Evolutionary conservation across 169 alveolate genomes (phyloP), one percentile per base, ranked within the genome.

Genomic region (Eimeria maxima): DNA sequence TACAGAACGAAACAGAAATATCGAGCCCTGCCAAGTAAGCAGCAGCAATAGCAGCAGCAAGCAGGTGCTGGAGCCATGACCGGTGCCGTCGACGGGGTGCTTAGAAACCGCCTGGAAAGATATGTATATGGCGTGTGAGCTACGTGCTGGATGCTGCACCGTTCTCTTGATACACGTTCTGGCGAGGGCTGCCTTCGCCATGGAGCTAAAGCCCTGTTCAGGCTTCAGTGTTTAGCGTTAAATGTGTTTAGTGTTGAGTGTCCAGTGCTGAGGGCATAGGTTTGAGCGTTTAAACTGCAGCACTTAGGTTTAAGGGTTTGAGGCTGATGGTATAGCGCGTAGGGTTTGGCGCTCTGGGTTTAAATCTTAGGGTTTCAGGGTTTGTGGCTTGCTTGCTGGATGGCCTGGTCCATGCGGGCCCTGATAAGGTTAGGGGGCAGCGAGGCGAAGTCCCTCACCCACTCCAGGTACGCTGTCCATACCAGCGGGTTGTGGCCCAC

Each of bases 401-500:
- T 33, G 11, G 96, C 96, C 55, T 45, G 80, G 78, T 93, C 96
- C 87, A 93, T 93, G 7, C 57, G 84, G 47, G 90, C 93, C 18
- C 96, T 29, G 14, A 88, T 67, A 6, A 88, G 86, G 6, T 93
- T 86, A 50, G 73, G 73, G 14, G 96, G 89, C 57, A 93, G 60
- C 27, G 86, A 71, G 88, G 93, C 89, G 55, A 88, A 78, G 53
- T 93, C 96, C 38, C 57, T 60, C 88, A 83, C 55, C 93, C 93
- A 93, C 65, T 93, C 93, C 42, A 93, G 63, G 86, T 93, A 93
- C 33, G 96, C 93, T 4, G 63, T 42, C 96, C 96, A 93, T 4
- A 93, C 65, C 45, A 93, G 63, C 14, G 96, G 96, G 73, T 93
- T 93, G 78, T 93, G 96, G 14, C 96, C 96, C 5, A 93, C 96